Evolutionary conservation across 176 grass and related monocot species (phyloP).

Genomic region (Oryza glumipatula): DNA sequence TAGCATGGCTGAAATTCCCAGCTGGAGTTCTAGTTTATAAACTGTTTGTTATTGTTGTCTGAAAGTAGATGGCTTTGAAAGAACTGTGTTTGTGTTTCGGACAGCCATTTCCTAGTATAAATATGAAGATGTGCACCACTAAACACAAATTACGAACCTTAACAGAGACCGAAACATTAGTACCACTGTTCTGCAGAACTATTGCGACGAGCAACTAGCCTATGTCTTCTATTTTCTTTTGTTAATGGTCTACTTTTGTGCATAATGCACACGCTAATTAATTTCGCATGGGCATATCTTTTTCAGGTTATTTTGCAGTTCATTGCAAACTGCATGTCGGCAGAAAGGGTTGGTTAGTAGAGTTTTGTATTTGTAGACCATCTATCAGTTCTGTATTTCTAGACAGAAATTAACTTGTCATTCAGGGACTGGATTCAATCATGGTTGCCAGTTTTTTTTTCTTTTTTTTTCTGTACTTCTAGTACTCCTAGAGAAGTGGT

Average conservation of each 20-base stretch:
- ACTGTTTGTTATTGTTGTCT: not conserved
- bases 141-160: not conserved
- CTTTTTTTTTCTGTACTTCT: not conserved
- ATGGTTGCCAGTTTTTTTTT: conserved; percentile 16
- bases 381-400: conserved; percentile 29
- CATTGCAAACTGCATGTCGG: not conserved
- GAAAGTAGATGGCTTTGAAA: not conserved
- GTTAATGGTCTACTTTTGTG: not conserved
- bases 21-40: no score
- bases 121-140: not conserved
- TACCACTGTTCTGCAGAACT: not conserved
- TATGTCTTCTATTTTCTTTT: not conserved
- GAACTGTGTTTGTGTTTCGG: conserved; percentile 11
- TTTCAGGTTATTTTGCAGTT: conserved; percentile 25
- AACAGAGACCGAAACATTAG: not conserved
- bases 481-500: not conserved
- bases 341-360: conserved; percentile 6
- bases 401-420: conserved; percentile 1
- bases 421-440: conserved; percentile 5
- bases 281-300: not conserved
- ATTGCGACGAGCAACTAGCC: not conserved
- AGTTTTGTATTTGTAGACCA: not conserved
- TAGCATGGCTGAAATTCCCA: not conserved
- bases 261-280: not conserved
- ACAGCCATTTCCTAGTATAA: conserved; percentile 1